Base-by-base conservation (phyloP, 2,329 filamentous ascomycete species). In the Penicillium freii region DNA sequence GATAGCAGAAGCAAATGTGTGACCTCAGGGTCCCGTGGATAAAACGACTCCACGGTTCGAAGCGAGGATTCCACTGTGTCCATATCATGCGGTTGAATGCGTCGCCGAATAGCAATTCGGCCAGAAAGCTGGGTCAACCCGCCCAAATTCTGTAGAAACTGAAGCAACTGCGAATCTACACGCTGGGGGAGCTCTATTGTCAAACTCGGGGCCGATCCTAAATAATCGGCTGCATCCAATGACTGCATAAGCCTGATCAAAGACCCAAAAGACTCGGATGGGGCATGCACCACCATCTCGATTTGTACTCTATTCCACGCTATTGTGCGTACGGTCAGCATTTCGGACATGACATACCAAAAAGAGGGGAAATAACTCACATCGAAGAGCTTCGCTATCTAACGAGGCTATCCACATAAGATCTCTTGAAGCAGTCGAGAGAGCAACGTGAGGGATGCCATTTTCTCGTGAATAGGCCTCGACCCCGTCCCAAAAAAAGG, bases 1-100 rank as follows among this genome's bases (percentile, higher is more conserved):
- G 91, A 92, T 6, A 99, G 82, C 2, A 97, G 76, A n/a, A 99
- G 81, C 2, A 96, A 84, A 71, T 97, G 91, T 10, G 87, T 87
- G 51, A 84, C 75, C 2, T 73, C 71, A 5, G 85, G 80, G 57
- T 85, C 80, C 3, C 79, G 76, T 2, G 94, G 92, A 81, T 92
- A 97, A 72, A 96, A 96, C 0, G 90, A 89, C 76, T 97, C 92
- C 5, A 96, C 77, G 57, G 93, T 90, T 25, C 88, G 86, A 17
- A 88, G 79, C 0, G 91, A 87, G 55, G 88, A 87, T 64, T 92
- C 87, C 62, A 89, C 85, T 43, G 89, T 81, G 6, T 80, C 85
- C 60, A 88, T 68, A 46, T 78, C 79, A 47, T 82, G 78, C 38
- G 80, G 80, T 11, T 84, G 78, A 43, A 97, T 87, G 31, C 91